These are phyloP conservation scores for Apiospora hydei DNA, from an alignment of 2,329 filamentous ascomycete species.

Conservation along the genomic window DNA sequence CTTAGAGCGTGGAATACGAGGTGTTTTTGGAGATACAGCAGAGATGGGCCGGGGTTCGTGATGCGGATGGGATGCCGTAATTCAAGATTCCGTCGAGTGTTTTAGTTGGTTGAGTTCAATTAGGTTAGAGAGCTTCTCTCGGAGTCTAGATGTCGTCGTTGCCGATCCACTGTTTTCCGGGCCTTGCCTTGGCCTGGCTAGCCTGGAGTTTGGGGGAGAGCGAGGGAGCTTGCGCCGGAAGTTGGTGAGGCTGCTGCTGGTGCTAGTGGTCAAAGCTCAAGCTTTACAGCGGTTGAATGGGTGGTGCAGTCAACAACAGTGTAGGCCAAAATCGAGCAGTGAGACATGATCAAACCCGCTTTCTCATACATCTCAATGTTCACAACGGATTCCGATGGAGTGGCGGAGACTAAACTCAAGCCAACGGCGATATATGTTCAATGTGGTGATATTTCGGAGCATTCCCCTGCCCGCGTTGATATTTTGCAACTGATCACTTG, in stretches of 20 bases:
- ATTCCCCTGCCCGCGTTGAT: background rate
- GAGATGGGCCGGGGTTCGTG: background rate
- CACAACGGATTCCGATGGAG: background rate
- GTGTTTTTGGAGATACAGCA: background rate
- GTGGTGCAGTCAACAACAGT: background rate
- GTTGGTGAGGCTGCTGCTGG: constrained; percentile 1
- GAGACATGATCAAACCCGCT: background rate
- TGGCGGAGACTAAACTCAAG: background rate
- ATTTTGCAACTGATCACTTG: background rate
- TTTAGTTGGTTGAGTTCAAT: constrained; percentile 7
- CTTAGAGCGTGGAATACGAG: background rate
- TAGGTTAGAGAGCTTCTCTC: background rate
- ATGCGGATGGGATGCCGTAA: constrained; percentile 13
- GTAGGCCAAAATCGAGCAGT: background rate
- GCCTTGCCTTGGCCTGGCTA: constrained; percentile 3
- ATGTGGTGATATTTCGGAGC: background rate
- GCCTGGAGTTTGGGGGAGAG: background rate
- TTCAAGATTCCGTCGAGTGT: constrained; percentile 14
- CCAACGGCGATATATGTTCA: background rate
- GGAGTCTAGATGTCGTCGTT: constrained; percentile 20
- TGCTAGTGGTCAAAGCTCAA: constrained; percentile 17
- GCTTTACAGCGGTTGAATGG: background rate
- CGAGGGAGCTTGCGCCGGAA: background rate
- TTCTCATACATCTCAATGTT: background rate
- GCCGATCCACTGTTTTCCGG: constrained; percentile 18